Base-by-base conservation (phyloP, 1,284 basidiomycete species). In the Ceratobasidium theobromae region DNA sequence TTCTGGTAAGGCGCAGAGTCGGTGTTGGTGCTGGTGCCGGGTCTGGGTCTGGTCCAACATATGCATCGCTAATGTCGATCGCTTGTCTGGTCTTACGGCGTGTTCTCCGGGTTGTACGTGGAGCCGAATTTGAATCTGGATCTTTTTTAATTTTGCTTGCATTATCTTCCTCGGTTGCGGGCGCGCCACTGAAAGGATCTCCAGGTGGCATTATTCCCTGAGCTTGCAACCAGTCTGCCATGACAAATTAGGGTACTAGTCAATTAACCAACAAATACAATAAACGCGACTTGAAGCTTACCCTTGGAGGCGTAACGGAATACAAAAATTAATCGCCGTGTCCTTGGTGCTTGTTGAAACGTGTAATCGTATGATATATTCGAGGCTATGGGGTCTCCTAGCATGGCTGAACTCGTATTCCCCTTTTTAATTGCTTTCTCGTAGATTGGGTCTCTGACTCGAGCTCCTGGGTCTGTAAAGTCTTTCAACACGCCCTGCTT, bases 261-360 rank as follows among this genome's bases (percentile, higher is more conserved):
- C 30, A 25, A 38, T 18, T 28, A 3, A 27, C 33, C 23, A 55
- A 1, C 21, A 16, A 25, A 38, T n/a, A n/a, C n/a, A n/a, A n/a
- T n/a, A n/a, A n/a, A n/a, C n/a, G n/a, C n/a, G n/a, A n/a, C n/a
- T 18, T 23, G 35, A 16, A 16, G 28, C 18, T 43, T n/a, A 43
- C 53, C 53, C 38, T 55, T 23, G 43, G 53, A 27, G 4, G 33
- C 53, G 38, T 55, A 55, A 23, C 35, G 53, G 38, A 55, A 55
- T 16, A 55, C n/a, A 25, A 55, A 55, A 25, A 16, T 9, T 11
- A 55, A 6, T 11, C 32, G 8, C 11, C 28, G 9, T 18, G 21
- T 5, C 12, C n/a, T 55, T 23, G 9, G 38, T 3, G 40, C 53
- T 23, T 2, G 38, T 1, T 55, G 32, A 27, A 41, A 41, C 6